phyloP scores from a whole-genome alignment of 1,139 yeast species.

The Pichia sp. region DNA sequence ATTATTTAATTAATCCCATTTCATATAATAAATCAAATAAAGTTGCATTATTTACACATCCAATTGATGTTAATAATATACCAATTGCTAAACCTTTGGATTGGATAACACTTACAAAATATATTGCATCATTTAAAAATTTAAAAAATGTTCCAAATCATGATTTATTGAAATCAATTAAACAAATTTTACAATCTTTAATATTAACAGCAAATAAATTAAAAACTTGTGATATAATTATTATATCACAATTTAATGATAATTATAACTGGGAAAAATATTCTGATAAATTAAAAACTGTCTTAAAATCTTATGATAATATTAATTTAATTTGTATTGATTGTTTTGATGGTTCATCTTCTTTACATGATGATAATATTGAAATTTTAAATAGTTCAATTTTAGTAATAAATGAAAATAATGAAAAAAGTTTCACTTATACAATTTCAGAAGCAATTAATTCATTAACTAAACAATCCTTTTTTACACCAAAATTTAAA shows the following conservation, averaged over 20 bases:
- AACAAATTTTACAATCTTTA: conserved; percentile 2
- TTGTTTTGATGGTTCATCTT: background rate
- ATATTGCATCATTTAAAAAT: background rate
- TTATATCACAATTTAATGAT: conserved; percentile 6
- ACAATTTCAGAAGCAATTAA: conserved; percentile 3
- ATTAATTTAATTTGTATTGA: conserved; percentile 8
- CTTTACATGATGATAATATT: background rate
- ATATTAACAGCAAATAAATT: background rate
- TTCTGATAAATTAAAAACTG: background rate
- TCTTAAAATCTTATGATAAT: background rate
- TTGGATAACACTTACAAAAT: conserved; percentile 2
- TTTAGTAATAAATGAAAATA: conserved; percentile 2
- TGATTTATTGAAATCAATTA: background rate
- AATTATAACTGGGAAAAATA: conserved; percentile 6
- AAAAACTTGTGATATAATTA: conserved; percentile 6
- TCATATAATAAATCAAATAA: conserved; percentile 8
- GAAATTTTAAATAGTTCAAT: background rate
- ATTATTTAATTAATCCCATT: conserved; percentile 9
- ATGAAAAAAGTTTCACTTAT: conserved; percentile 3
- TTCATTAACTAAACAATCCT: conserved; percentile 3
- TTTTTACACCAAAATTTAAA: conserved; percentile 8
- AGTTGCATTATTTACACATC: conserved; percentile 4
- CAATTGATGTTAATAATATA: background rate
- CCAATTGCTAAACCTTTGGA: conserved; percentile 2
- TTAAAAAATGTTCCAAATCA: background rate